These are phyloP conservation scores for Bondarzewia mesenterica DNA, from an alignment of 1,284 basidiomycete genomes.

Conservation along the genomic window DNA sequence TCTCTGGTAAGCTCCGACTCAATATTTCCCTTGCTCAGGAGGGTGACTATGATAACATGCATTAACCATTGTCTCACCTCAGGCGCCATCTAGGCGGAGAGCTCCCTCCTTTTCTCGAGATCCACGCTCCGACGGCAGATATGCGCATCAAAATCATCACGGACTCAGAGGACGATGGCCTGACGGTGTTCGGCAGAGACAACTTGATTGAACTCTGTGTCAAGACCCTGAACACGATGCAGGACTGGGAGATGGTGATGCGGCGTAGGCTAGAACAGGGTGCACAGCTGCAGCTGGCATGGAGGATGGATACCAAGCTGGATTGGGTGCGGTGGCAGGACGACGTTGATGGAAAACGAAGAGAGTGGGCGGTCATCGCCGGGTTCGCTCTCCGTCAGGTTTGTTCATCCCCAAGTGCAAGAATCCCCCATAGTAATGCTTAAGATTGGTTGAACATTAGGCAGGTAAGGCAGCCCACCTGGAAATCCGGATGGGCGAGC, in stretches of 20 bases:
- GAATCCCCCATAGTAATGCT: too few species aligned
- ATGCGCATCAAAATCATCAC: constrained; percentile 59
- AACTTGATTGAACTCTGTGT: constrained; percentile 56
- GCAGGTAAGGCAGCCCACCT: constrained; percentile 46
- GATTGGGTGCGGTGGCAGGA: constrained; percentile 76
- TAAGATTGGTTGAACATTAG: constrained; percentile 21
- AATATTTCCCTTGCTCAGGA: not conserved
- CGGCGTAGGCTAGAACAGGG: constrained; percentile 46
- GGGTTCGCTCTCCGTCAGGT: constrained; percentile 68
- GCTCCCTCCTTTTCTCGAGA: constrained; percentile 36
- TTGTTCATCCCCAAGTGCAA: too few species aligned
- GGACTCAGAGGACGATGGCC: constrained; percentile 29
- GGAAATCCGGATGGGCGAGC: constrained; percentile 66
- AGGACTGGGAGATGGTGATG: constrained; percentile 58
- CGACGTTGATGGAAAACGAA: constrained; percentile 52
- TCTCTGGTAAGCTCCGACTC: constrained; percentile 51
- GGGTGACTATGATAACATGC: not conserved
- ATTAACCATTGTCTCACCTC: not conserved
- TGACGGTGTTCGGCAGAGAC: constrained; percentile 43
- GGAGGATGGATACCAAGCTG: constrained; percentile 61
- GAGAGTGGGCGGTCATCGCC: constrained; percentile 67
- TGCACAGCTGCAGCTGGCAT: constrained; percentile 62
- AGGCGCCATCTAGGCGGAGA: constrained; percentile 56
- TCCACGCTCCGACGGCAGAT: constrained; percentile 40
- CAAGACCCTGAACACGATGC: constrained; percentile 41